Percentiles rank a stretch among this genome's conserved stretches.
These are phyloP conservation scores for Rhodotorula kratochvilovae DNA, from an alignment of 768 basidiomycete genomes.

Conservation along the genomic window DNA sequence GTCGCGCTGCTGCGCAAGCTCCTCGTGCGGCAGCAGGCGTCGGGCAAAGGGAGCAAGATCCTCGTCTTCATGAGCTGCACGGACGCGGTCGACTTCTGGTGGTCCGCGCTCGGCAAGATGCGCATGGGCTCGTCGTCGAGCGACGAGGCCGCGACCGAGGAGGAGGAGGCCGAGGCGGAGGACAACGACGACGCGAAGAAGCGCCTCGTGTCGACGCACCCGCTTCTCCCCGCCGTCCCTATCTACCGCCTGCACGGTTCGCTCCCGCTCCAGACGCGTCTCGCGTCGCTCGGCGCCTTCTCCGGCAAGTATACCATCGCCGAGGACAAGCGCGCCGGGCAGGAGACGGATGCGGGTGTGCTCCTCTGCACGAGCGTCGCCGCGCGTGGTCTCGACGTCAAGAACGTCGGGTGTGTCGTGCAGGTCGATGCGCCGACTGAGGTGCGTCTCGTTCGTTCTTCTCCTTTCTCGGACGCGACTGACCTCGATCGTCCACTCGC, in stretches of 20 bases:
- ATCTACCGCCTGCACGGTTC: conserved; percentile 92
- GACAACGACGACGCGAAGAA: conserved; percentile 45
- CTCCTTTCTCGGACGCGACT: neutral
- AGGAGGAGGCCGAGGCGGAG: conserved; percentile 29
- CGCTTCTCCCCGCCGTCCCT: conserved; percentile 73
- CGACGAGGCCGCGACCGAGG: conserved; percentile 35
- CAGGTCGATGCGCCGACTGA: conserved; percentile 98
- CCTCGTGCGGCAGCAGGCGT: conserved; percentile 4
- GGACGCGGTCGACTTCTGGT: conserved; percentile 96
- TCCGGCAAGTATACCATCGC: conserved; percentile 48
- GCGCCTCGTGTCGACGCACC: conserved; percentile 59
- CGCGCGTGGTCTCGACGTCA: conserved; percentile 93
- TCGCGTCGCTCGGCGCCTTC: conserved; percentile 77
- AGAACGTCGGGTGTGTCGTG: conserved; percentile 84
- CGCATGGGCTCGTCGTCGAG: conserved; percentile 56
- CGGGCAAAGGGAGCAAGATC: conserved; percentile 58
- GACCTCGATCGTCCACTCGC: neutral
- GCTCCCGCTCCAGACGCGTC: conserved; percentile 70
- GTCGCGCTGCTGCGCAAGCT: conserved; percentile 73
- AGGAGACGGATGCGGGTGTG: conserved; percentile 58
- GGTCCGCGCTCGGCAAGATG: conserved; percentile 71
- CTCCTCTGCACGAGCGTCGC: conserved; percentile 95
- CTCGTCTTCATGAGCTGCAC: conserved; percentile 96
- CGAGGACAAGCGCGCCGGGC: conserved; percentile 46
- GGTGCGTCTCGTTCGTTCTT: conserved; percentile 20